These are phyloP conservation scores for Aspergillus steynii DNA, from an alignment of 495 filamentous ascomycete genomes.

Conservation along the genomic window DNA sequence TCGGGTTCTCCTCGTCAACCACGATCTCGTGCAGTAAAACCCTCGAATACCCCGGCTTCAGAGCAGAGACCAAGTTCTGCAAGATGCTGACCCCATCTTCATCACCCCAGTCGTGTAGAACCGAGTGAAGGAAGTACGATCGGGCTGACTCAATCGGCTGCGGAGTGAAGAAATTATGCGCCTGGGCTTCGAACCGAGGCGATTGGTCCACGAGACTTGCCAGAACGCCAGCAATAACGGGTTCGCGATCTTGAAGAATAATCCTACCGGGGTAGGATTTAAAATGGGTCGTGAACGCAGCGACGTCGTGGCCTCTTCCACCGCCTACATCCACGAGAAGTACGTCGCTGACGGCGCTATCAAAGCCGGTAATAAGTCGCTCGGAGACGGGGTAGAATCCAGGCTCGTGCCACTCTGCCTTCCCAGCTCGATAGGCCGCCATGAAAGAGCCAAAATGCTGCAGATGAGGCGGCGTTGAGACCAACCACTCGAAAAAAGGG, in stretches of 20 bases:
- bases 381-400: slow-evolving; percentile 50
- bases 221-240: slow-evolving; percentile 36
- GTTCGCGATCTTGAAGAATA: slow-evolving; percentile 50
- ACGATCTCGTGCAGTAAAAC: slow-evolving; percentile 57
- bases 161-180: slow-evolving; percentile 49
- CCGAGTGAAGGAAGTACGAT: slow-evolving; percentile 39
- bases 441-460: slow-evolving; percentile 35
- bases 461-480: slow-evolving; percentile 16
- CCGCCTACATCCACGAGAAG: slow-evolving; percentile 60
- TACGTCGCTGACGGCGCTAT: slow-evolving; percentile 22
- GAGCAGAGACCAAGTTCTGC: slow-evolving; percentile 43
- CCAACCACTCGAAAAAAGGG: slow-evolving; percentile 30
- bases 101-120: slow-evolving; percentile 56
- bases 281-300: slow-evolving; percentile 34
- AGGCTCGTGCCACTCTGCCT: slow-evolving; percentile 47
- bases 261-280: slow-evolving; percentile 37
- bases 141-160: slow-evolving; percentile 47
- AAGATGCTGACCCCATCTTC: slow-evolving; percentile 45
- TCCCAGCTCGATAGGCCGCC: slow-evolving; percentile 44
- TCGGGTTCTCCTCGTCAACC: slow-evolving; percentile 39
- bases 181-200: slow-evolving; percentile 18
- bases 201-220: slow-evolving; percentile 1
- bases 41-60: slow-evolving; percentile 49
- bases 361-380: slow-evolving; percentile 21
- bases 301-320: slow-evolving; percentile 48